Evolutionary conservation across 2,329 filamentous ascomycete genomes (phyloP).

Genomic region (Cercospora sesami): DNA sequence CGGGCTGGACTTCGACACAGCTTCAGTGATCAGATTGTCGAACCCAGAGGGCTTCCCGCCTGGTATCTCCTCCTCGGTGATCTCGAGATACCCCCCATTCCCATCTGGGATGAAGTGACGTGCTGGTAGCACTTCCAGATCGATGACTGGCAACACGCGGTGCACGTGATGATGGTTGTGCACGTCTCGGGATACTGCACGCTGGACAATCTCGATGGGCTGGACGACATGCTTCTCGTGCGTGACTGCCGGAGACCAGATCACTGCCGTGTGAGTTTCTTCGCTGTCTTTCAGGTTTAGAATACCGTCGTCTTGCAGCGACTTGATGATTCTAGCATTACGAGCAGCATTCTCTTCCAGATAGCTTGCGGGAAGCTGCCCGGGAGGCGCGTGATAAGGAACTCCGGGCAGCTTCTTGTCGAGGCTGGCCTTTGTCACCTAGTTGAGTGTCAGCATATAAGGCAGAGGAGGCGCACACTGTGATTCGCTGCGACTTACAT

Average conservation of each 20-base stretch:
- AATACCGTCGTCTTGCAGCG: slow-evolving; percentile 10
- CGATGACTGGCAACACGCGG: slow-evolving; percentile 54
- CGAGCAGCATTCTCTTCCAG: slow-evolving; percentile 10
- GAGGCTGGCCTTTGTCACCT: not conserved
- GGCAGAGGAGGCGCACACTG: not conserved
- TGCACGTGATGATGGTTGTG: slow-evolving; percentile 56
- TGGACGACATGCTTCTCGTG: slow-evolving; percentile 17
- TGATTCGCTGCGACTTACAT: not conserved
- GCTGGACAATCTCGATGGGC: slow-evolving; percentile 15
- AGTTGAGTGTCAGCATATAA: not conserved
- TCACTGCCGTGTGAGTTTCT: slow-evolving; percentile 13
- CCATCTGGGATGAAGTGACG: slow-evolving; percentile 50
- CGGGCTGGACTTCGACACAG: not conserved
- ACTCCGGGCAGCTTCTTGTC: slow-evolving; percentile 7
- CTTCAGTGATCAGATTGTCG: slow-evolving; percentile 3
- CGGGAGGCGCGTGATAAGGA: not conserved
- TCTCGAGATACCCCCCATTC: slow-evolving; percentile 13
- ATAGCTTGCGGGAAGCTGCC: not conserved
- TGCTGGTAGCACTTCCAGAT: slow-evolving; percentile 54
- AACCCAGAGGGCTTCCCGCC: slow-evolving; percentile 1
- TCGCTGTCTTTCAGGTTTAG: slow-evolving; percentile 17
- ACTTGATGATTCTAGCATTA: slow-evolving; percentile 10
- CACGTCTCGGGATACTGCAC: slow-evolving; percentile 52
- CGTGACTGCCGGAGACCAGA: slow-evolving; percentile 19
- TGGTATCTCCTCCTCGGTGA: slow-evolving; percentile 13